Percentiles rank a stretch among this genome's conserved stretches.
Evolutionary conservation across 495 filamentous ascomycete genomes (phyloP).

Genomic region (Lophiostoma macrostomum): DNA sequence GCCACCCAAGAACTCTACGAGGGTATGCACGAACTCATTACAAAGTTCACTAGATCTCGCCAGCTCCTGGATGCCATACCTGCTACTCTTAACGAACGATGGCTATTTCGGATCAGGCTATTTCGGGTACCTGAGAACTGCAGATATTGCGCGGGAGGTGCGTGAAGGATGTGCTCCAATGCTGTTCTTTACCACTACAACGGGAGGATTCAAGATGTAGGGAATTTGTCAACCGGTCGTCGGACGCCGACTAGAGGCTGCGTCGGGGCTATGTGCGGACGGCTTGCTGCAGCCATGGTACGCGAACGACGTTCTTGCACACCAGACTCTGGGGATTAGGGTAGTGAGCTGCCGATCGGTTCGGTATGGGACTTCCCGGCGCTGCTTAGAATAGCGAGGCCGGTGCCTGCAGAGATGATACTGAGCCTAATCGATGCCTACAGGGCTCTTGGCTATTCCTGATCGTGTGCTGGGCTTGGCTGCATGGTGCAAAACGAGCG

Average conservation of each 20-base stretch:
- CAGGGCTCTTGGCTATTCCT: slow-evolving; percentile 14
- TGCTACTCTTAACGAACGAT: slow-evolving; percentile 62
- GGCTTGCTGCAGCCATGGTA: slow-evolving; percentile 25
- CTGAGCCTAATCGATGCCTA: neutral
- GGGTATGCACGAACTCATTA: slow-evolving; percentile 33
- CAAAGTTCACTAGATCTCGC: slow-evolving; percentile 3
- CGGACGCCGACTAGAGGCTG: slow-evolving; percentile 21
- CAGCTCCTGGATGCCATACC: slow-evolving; percentile 49
- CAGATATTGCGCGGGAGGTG: slow-evolving; percentile 44
- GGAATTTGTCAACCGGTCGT: slow-evolving; percentile 1
- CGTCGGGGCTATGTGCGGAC: slow-evolving; percentile 17
- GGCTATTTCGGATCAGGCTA: slow-evolving; percentile 57
- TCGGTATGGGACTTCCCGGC: neutral
- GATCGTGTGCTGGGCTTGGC: slow-evolving; percentile 8
- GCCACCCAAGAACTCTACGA: slow-evolving; percentile 50
- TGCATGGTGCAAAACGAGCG: slow-evolving; percentile 8
- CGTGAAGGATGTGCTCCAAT: slow-evolving; percentile 54
- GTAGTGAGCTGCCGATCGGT: slow-evolving; percentile 1
- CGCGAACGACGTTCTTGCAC: too few species aligned
- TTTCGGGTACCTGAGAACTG: slow-evolving; percentile 53
- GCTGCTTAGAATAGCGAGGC: slow-evolving; percentile 19
- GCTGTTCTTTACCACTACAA: slow-evolving; percentile 56
- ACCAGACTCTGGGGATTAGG: too few species aligned
- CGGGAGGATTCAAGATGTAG: slow-evolving; percentile 46
- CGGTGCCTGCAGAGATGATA: slow-evolving; percentile 4